Evolutionary conservation across 1,284 basidiomycete species (phyloP).

Genomic region (Violaceomyces palustris): DNA sequence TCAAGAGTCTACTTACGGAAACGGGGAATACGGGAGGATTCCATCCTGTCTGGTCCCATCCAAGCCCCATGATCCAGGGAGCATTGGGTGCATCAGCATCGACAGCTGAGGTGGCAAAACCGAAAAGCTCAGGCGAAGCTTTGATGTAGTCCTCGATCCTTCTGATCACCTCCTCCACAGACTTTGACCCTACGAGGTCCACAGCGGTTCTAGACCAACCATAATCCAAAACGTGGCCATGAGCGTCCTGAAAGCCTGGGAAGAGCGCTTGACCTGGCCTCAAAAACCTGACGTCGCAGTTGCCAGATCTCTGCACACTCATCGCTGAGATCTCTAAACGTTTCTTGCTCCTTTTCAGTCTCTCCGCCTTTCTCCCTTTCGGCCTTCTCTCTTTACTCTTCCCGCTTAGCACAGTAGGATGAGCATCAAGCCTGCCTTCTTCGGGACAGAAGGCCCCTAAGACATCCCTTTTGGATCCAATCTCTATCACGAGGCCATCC

Average conservation of each 20-base stretch:
- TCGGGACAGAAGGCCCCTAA: slow-evolving; percentile 5
- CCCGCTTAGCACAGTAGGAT: too few relatives aligned
- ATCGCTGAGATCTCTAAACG: background rate
- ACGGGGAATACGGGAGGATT: slow-evolving; percentile 61
- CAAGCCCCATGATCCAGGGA: slow-evolving; percentile 75
- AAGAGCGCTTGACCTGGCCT: slow-evolving; percentile 14
- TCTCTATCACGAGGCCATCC: slow-evolving; percentile 5
- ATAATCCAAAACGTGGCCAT: slow-evolving; percentile 45
- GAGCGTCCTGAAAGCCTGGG: slow-evolving; percentile 43
- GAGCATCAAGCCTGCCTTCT: background rate
- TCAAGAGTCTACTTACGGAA: slow-evolving; percentile 55
- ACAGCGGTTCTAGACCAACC: slow-evolving; percentile 35
- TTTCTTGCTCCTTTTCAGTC: slow-evolving; percentile 2
- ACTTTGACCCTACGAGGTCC: slow-evolving; percentile 32
- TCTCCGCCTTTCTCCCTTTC: slow-evolving; percentile 15
- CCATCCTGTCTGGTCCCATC: slow-evolving; percentile 79
- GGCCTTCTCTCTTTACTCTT: slow-evolving; percentile 4
- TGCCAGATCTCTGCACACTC: background rate
- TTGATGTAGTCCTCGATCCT: slow-evolving; percentile 27
- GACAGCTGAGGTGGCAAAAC: slow-evolving; percentile 2
- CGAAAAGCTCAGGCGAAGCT: slow-evolving; percentile 12
- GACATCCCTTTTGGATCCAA: slow-evolving; percentile 5
- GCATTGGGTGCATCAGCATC: background rate
- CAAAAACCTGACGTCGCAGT: slow-evolving; percentile 11
- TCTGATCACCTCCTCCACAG: slow-evolving; percentile 22